Conservation (phyloP, 139 green algal species). For the Spirogloea muscicola region DNA sequence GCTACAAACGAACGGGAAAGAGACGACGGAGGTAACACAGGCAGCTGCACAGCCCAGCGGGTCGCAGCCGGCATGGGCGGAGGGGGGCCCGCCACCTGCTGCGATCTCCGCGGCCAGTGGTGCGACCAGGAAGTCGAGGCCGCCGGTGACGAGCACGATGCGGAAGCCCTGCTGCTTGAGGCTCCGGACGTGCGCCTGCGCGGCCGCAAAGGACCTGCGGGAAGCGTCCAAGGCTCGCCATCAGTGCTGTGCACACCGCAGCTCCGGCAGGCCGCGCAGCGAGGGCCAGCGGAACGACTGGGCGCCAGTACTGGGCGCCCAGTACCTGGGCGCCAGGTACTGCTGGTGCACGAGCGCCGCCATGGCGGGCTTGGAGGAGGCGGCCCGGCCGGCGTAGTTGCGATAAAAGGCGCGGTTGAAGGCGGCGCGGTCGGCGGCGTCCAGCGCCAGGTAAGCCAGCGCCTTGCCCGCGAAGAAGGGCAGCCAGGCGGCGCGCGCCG, state of each 20-base stretch:
- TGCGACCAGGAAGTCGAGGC: constrained; percentile 44
- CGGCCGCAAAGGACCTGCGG: constrained; percentile 27
- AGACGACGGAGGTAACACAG: too few relatives aligned
- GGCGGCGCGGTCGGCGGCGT: constrained; percentile 22
- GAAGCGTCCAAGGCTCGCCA: too few relatives aligned
- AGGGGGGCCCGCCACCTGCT: too few relatives aligned
- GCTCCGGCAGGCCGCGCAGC: too few relatives aligned
- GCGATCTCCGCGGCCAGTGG: constrained; percentile 30
- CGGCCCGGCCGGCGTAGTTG: constrained; percentile 24
- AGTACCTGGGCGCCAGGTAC: constrained; percentile 37
- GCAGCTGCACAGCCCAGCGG: too few relatives aligned
- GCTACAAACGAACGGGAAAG: too few relatives aligned
- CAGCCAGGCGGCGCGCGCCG: constrained; percentile 22
- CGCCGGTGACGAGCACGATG: constrained; percentile 49
- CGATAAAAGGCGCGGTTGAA: constrained; percentile 47
- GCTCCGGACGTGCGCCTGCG: constrained; percentile 2
- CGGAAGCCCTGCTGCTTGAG: constrained; percentile 26
- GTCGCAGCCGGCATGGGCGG: too few relatives aligned
- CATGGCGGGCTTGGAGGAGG: constrained; percentile 14
- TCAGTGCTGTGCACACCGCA: too few relatives aligned
- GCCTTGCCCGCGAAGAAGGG: constrained; percentile 32
- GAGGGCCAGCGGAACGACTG: too few relatives aligned
- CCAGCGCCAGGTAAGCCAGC: constrained; percentile 35
- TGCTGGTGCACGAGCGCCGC: constrained; percentile 29
- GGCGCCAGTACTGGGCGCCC: too few relatives aligned